Conservation (phyloP, 768 basidiomycete genomes). For the Peribolospora baueri region DNA sequence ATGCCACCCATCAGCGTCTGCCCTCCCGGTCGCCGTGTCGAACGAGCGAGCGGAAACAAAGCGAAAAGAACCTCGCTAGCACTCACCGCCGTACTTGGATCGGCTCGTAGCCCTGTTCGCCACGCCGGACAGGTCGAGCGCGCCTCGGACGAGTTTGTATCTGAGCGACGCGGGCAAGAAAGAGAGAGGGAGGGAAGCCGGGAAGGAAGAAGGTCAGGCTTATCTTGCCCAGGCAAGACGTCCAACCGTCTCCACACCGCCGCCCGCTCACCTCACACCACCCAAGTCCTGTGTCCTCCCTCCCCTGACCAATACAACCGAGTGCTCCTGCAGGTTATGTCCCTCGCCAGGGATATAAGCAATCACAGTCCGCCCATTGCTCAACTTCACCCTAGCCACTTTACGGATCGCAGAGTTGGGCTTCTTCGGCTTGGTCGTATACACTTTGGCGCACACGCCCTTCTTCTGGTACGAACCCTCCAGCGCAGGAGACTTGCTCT, state of each 20-base stretch:
- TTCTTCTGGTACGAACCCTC: conserved; percentile 61
- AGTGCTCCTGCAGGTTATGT: conserved; percentile 92
- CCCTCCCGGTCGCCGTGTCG: neutral
- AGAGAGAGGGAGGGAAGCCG: accelerated
- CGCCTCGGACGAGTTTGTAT: conserved; percentile 85
- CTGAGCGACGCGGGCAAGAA: conserved; percentile 22
- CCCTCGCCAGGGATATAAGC: conserved; percentile 95
- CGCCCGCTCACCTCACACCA: conserved; percentile 55
- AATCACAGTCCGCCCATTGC: conserved; percentile 64
- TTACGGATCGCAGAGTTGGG: conserved; percentile 97
- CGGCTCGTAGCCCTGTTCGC: conserved; percentile 54
- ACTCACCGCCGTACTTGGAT: conserved; percentile 73
- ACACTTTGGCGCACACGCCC: conserved; percentile 55
- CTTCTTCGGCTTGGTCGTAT: conserved; percentile 71
- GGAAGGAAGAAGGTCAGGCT: neutral
- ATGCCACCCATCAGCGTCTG: neutral
- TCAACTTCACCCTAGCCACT: conserved; percentile 77
- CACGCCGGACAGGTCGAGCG: conserved; percentile 73
- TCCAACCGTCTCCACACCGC: neutral
- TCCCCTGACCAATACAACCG: conserved; percentile 80
- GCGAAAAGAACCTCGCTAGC: neutral
- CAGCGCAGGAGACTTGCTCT: conserved; percentile 55
- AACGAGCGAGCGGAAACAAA: neutral
- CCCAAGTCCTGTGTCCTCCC: conserved; percentile 94
- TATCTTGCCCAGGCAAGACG: too few relatives aligned